Conservation (phyloP, 441 rosid genomes). For the Rhodomyrtus psidioides region DNA sequence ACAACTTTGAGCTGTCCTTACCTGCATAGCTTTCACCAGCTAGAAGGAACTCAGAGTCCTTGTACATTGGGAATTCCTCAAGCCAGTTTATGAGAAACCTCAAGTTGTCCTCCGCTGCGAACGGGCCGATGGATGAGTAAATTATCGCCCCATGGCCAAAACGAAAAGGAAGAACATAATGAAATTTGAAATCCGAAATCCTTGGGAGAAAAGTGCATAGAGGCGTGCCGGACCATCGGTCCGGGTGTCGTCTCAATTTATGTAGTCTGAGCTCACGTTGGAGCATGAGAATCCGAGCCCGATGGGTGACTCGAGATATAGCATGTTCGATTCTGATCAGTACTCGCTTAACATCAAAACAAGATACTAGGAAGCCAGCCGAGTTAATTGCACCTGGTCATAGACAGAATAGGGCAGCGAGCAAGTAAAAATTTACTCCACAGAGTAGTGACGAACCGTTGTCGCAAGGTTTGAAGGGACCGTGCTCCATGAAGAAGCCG, state of each 20-base stretch:
- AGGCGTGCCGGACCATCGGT: conserved; percentile 18
- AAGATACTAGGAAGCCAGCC: not conserved
- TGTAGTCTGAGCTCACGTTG: conserved; percentile 20
- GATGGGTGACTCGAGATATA: conserved; percentile 27
- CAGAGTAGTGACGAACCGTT: conserved; percentile 19
- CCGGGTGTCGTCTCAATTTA: conserved; percentile 15
- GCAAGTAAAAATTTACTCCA: conserved; percentile 11
- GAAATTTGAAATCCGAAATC: too few species aligned
- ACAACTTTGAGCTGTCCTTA: not conserved
- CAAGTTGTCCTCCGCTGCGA: conserved; percentile 27
- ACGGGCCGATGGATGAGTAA: not conserved
- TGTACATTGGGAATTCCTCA: conserved; percentile 25
- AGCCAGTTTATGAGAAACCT: conserved; percentile 25
- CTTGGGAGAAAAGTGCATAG: not conserved
- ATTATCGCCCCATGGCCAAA: not conserved
- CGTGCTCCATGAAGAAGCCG: conserved; percentile 33
- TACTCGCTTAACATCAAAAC: not conserved
- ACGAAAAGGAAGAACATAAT: not conserved
- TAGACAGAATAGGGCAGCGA: not conserved
- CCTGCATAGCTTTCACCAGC: conserved; percentile 38
- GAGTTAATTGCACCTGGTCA: not conserved
- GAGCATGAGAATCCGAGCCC: conserved; percentile 34
- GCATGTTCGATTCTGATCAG: conserved; percentile 26
- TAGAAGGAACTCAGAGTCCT: conserved; percentile 16
- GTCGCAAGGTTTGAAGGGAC: conserved; percentile 27